Conservation (phyloP, 1,284 basidiomycete species). For the Ustilago crameri region DNA sequence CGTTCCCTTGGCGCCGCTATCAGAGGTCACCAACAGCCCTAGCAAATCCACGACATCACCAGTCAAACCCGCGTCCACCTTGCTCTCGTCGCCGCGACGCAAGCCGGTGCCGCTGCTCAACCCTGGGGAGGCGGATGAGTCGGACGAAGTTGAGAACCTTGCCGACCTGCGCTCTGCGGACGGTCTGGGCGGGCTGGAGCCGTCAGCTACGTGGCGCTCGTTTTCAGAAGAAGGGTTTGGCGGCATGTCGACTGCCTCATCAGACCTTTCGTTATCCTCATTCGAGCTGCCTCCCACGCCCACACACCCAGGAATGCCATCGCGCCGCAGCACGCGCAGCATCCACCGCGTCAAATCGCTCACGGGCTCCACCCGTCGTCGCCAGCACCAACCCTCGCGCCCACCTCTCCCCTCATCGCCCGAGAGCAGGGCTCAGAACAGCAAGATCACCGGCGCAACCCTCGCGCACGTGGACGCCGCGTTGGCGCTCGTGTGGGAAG, state of each 20-base stretch:
- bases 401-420: no score
- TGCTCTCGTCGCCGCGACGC: conserved; percentile 8
- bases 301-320: not conserved
- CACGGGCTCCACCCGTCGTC: no score
- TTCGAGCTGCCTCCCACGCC: conserved; percentile 9
- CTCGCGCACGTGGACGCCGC: conserved; percentile 6
- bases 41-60: not conserved
- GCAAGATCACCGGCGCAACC: conserved; percentile 2
- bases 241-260: conserved; percentile 21
- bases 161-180: conserved; percentile 3
- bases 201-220: conserved; percentile 27
- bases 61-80: not conserved
- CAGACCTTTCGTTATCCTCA: conserved; percentile 23
- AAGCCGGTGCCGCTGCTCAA: conserved; percentile 15
- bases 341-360: conserved; percentile 11
- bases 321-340: no score
- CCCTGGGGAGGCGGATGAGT: conserved; percentile 4
- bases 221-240: conserved; percentile 44
- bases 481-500: conserved; percentile 40
- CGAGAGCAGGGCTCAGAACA: no score
- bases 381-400: no score
- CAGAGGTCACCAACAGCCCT: conserved; percentile 4
- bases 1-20: conserved; percentile 10
- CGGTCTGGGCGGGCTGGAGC: conserved; percentile 7
- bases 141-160: conserved; percentile 19